Base-by-base conservation (phyloP, 2,329 filamentous ascomycete species). In the Claviceps sp. region DNA sequence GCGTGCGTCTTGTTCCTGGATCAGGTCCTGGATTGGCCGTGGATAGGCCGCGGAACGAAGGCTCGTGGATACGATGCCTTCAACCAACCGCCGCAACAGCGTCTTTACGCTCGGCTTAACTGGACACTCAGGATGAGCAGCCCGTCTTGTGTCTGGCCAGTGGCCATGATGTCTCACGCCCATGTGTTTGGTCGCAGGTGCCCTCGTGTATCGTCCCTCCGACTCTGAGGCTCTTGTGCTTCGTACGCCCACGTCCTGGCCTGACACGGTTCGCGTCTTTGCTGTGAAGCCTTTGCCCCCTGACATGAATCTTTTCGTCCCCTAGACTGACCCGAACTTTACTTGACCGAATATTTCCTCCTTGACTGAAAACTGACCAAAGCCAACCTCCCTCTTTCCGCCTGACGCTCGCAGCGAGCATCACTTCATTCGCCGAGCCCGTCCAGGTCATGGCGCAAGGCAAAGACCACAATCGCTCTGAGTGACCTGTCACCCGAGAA, bases 1-100 rank as follows among this genome's bases (percentile, higher is more conserved):
- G 50, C 40, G 39, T 52, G 50, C 50, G 50, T 52, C 46, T 17
- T 26, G 43, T 17, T 17, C 49, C 19, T 48, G 10, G 10, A 34
- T 11, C 30, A 34, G 30, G 30, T 34, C 30, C 30, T 34, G 30
- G 30, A 34, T 49, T 42, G 19, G 19, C 19, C 19, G 19, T 19
- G 19, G 19, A 24, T 11, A 24, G 5, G 19, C 24, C 14, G 40
- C 22, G 17, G 8, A 11, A 13, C 39, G 38, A 34, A 24, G 30
- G 43, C 41, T 47, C 24, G 14, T 34, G 51, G 34, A 42, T 47
- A 26, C 11, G 34, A 51, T 45, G 43, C 24, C 24, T 30, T 30
- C 43, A 30, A 7, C 14, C 42, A n/a, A 16, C 43, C 42, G 24
- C 30, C 47, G 47, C 42, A 37, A 30, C 42, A 4, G 24, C 42